Percentiles rank a stretch among this genome's conserved stretches.
Conservation (phyloP, 306 rosid species). For the Lagenaria siceraria region DNA sequence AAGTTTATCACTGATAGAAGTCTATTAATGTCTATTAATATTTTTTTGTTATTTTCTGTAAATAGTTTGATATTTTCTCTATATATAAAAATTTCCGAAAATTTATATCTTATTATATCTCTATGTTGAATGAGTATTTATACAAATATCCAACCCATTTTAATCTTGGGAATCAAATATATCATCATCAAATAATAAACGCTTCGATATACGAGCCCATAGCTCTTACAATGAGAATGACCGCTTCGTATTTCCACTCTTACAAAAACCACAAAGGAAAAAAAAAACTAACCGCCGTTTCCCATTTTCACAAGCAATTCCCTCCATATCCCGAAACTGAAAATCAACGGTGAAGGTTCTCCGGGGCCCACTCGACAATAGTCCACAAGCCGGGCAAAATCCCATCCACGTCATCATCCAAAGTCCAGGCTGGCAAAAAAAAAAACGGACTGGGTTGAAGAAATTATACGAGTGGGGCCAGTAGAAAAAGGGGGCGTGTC, state of each 20-base stretch:
- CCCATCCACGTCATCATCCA: background rate
- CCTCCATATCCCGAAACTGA: background rate
- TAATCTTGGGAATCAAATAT: no score
- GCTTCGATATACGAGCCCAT: background rate
- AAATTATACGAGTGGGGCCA: slow-evolving; percentile 18
- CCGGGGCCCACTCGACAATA: background rate
- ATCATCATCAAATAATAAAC: background rate
- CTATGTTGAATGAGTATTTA: no score
- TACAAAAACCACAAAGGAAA: background rate
- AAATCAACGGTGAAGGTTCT: background rate
- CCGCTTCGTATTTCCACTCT: background rate
- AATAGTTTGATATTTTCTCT: no score
- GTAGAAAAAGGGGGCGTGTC: slow-evolving; percentile 29
- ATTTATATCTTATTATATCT: no score
- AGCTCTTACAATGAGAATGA: background rate
- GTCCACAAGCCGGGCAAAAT: background rate
- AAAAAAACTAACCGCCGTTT: slow-evolving; percentile 38
- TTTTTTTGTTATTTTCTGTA: no score
- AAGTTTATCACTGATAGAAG: no score
- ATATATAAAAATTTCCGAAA: no score
- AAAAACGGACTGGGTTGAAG: background rate
- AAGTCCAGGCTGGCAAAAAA: background rate
- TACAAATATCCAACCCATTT: no score
- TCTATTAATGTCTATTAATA: no score
- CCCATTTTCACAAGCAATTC: slow-evolving; percentile 3